Evolutionary conservation across 352 stramenopile genomes (phyloP), one percentile per base, ranked within the genome.

Genomic region (Pythium oligandrum): DNA sequence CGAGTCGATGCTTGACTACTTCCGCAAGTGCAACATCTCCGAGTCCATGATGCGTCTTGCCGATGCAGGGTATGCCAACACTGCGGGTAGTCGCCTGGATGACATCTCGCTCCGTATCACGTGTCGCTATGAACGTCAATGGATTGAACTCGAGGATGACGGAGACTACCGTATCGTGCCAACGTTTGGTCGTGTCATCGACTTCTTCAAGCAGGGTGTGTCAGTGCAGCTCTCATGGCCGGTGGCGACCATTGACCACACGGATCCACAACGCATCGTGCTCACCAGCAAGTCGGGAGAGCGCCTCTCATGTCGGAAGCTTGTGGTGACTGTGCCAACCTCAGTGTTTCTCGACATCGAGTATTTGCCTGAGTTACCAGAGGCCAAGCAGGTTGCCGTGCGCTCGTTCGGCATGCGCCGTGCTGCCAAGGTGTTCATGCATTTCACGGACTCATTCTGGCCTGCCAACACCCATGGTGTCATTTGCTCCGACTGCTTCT

Each of bases 31-130:
- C 17, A 52, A 64, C 30, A 59, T 93, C 26, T 88, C 78, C 31
- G 48, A 67, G 3, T 91, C 80, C 0, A 91, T 93, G 78, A 80
- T 91, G 75, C 88, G 89, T 59, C 74, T 93, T 12, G 83, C 80
- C 4, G 78, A 93, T 31, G 61, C 83, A 0, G 83, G 83, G 26
- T 93, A 93, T 46, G 83, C 77, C 30, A 93, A 93, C 66, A 93
- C 83, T 6, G 83, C 83, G 6, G 83, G 83, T 33, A 79, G 71
- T 10, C 61, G 67, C 5, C 48, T 93, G 31, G 68, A 74, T 4
- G 76, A 93, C 38, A 93, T 93, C 53, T 93, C 83, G 40, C 71
- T 88, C 60, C 78, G 83, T 33, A 71, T 80, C 44, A 93, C 80
- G 11, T 93, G 80, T 44, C 75, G 76, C 31, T 93, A 90, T 48